Base-by-base conservation (phyloP, 2,329 filamentous ascomycete species). In the Helicocarpus griseus region DNA sequence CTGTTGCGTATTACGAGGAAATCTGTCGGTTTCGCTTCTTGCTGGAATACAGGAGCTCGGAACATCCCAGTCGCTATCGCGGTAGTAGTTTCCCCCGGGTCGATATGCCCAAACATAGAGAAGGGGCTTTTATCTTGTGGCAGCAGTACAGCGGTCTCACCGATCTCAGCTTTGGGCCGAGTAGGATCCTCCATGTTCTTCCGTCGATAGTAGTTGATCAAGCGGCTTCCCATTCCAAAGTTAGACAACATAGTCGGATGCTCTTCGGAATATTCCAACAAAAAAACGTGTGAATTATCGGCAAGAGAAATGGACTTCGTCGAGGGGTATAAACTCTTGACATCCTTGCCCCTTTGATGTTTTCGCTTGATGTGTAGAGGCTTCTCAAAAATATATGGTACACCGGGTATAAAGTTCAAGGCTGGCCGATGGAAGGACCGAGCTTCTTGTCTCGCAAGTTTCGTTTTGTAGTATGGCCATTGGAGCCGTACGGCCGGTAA, bases 121-220 rank as follows among this genome's bases (percentile, higher is more conserved):
- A 98, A 98, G 0, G 93, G 93, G 43, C 91, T 97, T 63, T 91
- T 88, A 69, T 98, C 93, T 65, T 98, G 90, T 1, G 89, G 89
- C 29, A 96, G 77, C 31, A 98, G 77, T 13, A 95, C 84, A 45
- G 86, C 85, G 2, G 87, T 87, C 70, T 98, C 93, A 53, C 93
- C 93, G 55, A 98, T 79, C 3, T 95, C 89, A 54, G 78, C 68
- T 73, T 89, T 94, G 1, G 88, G 86, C 1, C 87, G 79, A 49
- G 81, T 78, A 46, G 82, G 80, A 54, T 93, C 87, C 43, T 94
- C 87, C 31, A 71, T 80, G 64, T 89, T 86, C 62, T 89, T 89
- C 53, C 90, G 83, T 36, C 89, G 86, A 65, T 96, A 96, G 69
- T 97, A 98, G 68, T 98, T 97, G 74, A 97, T 89, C 53, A 98